Percentiles rank a stretch among this genome's conserved stretches.
Evolutionary conservation across 148 eudicot species (phyloP).

Genomic region (Rhododendron henanense): DNA sequence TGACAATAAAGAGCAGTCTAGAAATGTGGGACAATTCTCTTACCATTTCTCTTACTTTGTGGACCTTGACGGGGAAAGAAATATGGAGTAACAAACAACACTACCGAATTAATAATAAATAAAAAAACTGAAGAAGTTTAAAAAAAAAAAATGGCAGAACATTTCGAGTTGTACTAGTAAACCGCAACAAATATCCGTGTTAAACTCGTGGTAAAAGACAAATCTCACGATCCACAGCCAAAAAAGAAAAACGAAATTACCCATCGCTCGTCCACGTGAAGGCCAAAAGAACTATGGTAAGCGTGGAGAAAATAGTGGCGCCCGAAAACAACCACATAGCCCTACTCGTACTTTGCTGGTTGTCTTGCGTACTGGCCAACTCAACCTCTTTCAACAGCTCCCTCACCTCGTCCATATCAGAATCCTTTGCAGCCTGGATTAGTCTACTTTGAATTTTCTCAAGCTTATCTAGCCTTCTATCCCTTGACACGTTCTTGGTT

Average conservation of each 20-base stretch:
- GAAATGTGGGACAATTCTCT: background rate
- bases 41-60: background rate
- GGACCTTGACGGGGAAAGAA: background rate
- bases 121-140: background rate
- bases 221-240: background rate
- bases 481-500: conserved; percentile 30
- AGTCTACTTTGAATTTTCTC: conserved; percentile 66
- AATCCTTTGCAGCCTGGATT: conserved; percentile 86
- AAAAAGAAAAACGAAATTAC: conserved; percentile 11
- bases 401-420: conserved; percentile 70
- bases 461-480: conserved; percentile 48
- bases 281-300: conserved; percentile 70
- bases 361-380: conserved; percentile 33
- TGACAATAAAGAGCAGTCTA: background rate
- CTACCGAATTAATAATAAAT: background rate
- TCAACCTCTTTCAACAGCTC: conserved; percentile 72
- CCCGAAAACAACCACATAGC: conserved; percentile 69
- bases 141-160: background rate
- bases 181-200: background rate
- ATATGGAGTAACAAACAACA: background rate
- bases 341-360: conserved; percentile 27
- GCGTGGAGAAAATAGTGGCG: conserved; percentile 55
- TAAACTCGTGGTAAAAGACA: background rate
- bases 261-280: conserved; percentile 70
- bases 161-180: background rate